Evolutionary conservation across 352 stramenopile genomes (phyloP), one percentile per base, ranked within the genome.

Genomic region (Saprolegnia diclina): DNA sequence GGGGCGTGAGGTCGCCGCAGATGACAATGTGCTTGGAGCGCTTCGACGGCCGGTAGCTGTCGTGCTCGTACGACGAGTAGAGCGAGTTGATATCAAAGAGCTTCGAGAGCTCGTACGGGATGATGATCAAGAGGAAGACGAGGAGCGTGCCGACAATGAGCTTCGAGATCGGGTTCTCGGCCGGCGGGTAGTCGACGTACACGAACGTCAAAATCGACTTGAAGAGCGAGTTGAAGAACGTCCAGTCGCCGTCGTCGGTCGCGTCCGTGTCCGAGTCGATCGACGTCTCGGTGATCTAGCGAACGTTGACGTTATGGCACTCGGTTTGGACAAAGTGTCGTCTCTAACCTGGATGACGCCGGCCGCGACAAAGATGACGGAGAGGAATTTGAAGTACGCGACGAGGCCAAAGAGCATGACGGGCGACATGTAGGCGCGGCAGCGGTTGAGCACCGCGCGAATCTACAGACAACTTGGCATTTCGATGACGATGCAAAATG

Each of bases 171-270:
- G 76, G 74, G 62, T 92, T 94, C 55, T 94, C 84, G 38, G 86
- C 85, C 1, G 86, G 83, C 11, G 86, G 86, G 37, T 85, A 91
- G 64, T 92, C 79, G 63, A 94, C 92, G 11, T 84, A 91, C 54
- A 94, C 86, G 24, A 94, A 94, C 21, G 90, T 83, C 64, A 94
- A 83, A 11, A 94, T 79, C 22, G 86, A 94, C 59, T 94, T 94
- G 78, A 94, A 94, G 54, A 90, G 91, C 24, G 86, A 78, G 64
- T 92, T 92, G 75, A 94, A 94, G 61, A 92, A 94, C 1, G 86
- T 94, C 86, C 86, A 94, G 54, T 94, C 85, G 44, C 85, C 85
- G 5, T 78, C 71, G 29, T 35, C 29, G 29, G 29, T 35, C 29
- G 29, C 29, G 29, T 57, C 62, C 22, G 63, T 62, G 26, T 69